Evolutionary conservation across 2,329 filamentous ascomycete species (phyloP), one percentile per base, ranked within the genome.

Genomic region (Rhynchosporium agropyri): DNA sequence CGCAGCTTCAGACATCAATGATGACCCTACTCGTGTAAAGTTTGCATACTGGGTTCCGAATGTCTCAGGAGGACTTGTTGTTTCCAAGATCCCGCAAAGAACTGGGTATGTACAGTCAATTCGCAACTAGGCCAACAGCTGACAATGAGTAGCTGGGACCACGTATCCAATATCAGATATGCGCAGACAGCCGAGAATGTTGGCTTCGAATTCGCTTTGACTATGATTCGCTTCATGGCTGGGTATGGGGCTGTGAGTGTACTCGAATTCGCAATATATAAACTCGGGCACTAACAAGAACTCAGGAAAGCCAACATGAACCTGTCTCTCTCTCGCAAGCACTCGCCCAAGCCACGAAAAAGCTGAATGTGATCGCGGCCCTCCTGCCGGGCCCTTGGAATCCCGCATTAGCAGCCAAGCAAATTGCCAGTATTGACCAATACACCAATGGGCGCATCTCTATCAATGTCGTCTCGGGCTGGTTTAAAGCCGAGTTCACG

Each of bases 11-110:
- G 70, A 78, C 59, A 74, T 81, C 50, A 81, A 81, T 60, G 69
- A 75, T 58, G 75, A 79, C 56, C 76, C 78, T 0, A 73, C 77
- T 38, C 75, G 79, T 3, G 70, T 81, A 53, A 77, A 79, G 43
- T 81, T 81, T 68, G 79, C 79, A 9, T 83, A 82, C 71, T 83
- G 80, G 81, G 80, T 83, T 0, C 81, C 81, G 15, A 83, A 83
- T 64, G 81, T 83, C 3, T 82, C 80, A 0, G 81, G 81, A 33
- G 81, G 80, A 10, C 75, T 83, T 0, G 80, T 83, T 12, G 80
- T 83, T 46, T 79, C 77, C 63, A 83, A 83, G 66, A 82, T 83
- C 57, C 77, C 78, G 3, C 81, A 83, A 65, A 75, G 72, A 28
- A 83, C 81, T 0, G 63, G 63, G 66, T 72, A 58, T 9, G 56